Base-by-base conservation (phyloP, 805 yeast genomes). In the Metschnikowia bowlesiae region DNA sequence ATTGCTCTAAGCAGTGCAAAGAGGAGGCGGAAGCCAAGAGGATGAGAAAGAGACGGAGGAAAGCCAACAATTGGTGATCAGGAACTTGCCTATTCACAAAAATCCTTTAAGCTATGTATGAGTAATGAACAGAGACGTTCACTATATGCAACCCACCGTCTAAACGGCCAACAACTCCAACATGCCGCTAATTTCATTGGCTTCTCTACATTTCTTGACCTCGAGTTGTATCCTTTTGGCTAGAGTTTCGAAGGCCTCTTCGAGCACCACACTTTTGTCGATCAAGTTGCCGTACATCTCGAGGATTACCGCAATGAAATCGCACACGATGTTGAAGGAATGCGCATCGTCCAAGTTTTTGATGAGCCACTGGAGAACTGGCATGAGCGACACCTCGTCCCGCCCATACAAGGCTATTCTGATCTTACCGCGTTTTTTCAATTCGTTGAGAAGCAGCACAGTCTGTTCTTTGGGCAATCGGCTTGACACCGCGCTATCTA, bases 101-200 rank as follows among this genome's bases (percentile, higher is more conserved):
- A 8, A 22, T 30, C 33, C 22, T 8, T 22, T 41, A 8, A 41
- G 44, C 44, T 41, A 37, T 44, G 33, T 44, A 35, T 41, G 32
- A 41, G 32, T 26, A 32, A 42, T 42, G 38, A 32, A 33, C 45
- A 33, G 18, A 28, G 11, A 29, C 26, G 40, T 18, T 29, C 47
- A 44, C 47, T 36, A 28, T 44, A 44, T 44, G 46, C 46, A 44
- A 44, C 16, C 13, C 31, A 16, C 13, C 32, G 39, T 36, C 40
- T 69, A 78, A 53, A 70, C 79, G 46, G 90, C 84, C 60, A 92
- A 75, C 58, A 94, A 69, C 68, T 89, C 95, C 60, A 94, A 73
- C 97, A 94, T 94, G 48, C 99, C 99, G 61, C 87, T 89, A 40
- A 94, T 82, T 64, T 83, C 85, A 65, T 85, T 87, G 6, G 97